Base-by-base conservation (phyloP, 331 rosid species). In the Malus hybrid region DNA sequence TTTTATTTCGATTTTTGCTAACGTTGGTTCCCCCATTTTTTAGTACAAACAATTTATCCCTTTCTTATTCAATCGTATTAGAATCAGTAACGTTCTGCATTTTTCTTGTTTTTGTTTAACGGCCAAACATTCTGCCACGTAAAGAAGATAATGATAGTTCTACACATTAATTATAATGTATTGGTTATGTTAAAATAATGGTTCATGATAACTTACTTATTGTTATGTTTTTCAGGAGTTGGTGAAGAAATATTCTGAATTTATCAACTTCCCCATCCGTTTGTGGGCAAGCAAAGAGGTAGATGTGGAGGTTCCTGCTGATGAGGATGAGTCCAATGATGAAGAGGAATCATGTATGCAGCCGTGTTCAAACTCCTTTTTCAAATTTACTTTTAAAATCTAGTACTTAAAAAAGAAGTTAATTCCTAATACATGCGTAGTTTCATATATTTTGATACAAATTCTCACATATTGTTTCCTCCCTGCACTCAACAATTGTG, bases 301-400 rank as follows among this genome's bases (percentile, higher is more conserved):
- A 76, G 99, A 95, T 26, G 96, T 90, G 70, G 99, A 95, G 79
- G 97, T 87, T 86, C 98, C 98, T 4, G 93, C 94, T 6, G 99
- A 95, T 71, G 98, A 90, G 61, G 97, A 93, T 26, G 97, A 88
- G 30, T 71, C 90, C 34, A 68, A 74, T 18, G 93, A 89, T 4
- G 98, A 90, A 50, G 97, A 85, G 4, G 88, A 84, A 76, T 83
- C 96, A 29, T 30, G 99, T 95, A 92, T 68, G 91, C 71, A 88
- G 63, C 82, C 69, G 34, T 58, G 15, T 66, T 74, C 58, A 71
- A 68, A 33, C 36, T 13, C 29, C 18, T 30, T 75, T 68, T 52
- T 20, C 2, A 7, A 60, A 24, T 50, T 50, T 50, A 50, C 46
- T 50, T 50, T 50, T 6, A 15, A 71, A 32, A 29, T 16, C 20